Evolutionary conservation across 495 filamentous ascomycete species (phyloP).

Genomic region (Glonium stellatum): DNA sequence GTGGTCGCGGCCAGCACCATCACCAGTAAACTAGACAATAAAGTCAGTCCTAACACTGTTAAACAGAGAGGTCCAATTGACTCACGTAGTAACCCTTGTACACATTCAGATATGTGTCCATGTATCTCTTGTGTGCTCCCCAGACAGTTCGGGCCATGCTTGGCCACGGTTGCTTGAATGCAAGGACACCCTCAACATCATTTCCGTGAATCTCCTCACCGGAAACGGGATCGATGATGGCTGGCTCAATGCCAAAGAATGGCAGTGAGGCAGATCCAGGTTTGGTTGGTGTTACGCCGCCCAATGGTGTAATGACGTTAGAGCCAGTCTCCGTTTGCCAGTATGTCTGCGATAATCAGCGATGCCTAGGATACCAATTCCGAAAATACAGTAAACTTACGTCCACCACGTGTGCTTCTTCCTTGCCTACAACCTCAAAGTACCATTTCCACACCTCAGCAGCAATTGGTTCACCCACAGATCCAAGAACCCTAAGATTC

Average conservation of each 20-base stretch:
- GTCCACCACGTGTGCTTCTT: constrained; percentile 88
- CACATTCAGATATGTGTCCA: constrained; percentile 97
- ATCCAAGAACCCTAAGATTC: constrained; percentile 80
- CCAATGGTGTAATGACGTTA: constrained; percentile 76
- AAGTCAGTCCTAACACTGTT: too few species aligned
- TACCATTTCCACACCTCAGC: constrained; percentile 99
- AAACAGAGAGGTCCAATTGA: constrained; percentile 32
- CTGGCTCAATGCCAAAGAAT: constrained; percentile 98
- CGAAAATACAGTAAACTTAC: constrained; percentile 48
- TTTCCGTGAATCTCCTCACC: constrained; percentile 92
- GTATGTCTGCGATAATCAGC: constrained; percentile 66
- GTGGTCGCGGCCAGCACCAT: constrained; percentile 93
- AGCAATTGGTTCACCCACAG: constrained; percentile 97
- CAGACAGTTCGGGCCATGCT: constrained; percentile 98
- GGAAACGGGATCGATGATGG: constrained; percentile 94
- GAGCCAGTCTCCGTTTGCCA: constrained; percentile 99
- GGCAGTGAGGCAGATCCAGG: constrained; percentile 70
- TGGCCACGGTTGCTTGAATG: constrained; percentile 97
- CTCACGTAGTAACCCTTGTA: constrained; percentile 98
- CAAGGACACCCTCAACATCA: constrained; percentile 95
- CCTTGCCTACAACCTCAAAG: constrained; percentile 89
- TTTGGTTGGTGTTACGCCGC: constrained; percentile 70
- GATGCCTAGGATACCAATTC: not conserved
- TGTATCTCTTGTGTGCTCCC: constrained; percentile 95
- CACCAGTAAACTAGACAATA: constrained; percentile 76